Percentiles rank a stretch among this genome's conserved stretches.
Conservation (phyloP, 2,329 filamentous ascomycete species). For the Ophiognomonia clavigignenti-juglandacearum region DNA sequence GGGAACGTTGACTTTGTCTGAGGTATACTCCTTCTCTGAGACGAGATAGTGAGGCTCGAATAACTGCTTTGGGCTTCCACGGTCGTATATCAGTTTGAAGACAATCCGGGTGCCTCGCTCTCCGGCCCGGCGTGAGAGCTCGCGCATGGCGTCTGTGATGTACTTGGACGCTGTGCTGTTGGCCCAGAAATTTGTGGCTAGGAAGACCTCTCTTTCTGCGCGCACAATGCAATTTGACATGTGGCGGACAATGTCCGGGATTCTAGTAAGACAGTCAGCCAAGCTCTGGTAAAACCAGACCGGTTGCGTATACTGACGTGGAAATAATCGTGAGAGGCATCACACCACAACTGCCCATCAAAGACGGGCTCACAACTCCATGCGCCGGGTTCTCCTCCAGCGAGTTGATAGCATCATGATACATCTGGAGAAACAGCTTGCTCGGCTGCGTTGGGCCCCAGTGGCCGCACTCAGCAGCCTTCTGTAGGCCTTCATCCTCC, state of each 20-base stretch:
- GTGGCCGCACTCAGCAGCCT: slow-evolving; percentile 56
- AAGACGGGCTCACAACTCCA: slow-evolving; percentile 47
- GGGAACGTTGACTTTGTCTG: slow-evolving; percentile 56
- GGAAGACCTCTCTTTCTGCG: slow-evolving; percentile 66
- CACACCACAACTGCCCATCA: slow-evolving; percentile 53
- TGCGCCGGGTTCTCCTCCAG: slow-evolving; percentile 45
- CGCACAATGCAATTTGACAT: slow-evolving; percentile 72
- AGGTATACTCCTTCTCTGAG: slow-evolving; percentile 51
- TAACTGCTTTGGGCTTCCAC: slow-evolving; percentile 60
- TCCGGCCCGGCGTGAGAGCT: slow-evolving; percentile 63
- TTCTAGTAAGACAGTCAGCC: slow-evolving; percentile 23
- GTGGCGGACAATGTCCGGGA: slow-evolving; percentile 68
- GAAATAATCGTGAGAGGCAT: slow-evolving; percentile 67
- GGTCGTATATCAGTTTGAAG: slow-evolving; percentile 73
- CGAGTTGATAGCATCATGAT: slow-evolving; percentile 57
- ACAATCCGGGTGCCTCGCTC: slow-evolving; percentile 52
- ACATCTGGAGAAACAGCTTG: slow-evolving; percentile 65
- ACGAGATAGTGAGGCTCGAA: slow-evolving; percentile 62
- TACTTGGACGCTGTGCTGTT: slow-evolving; percentile 62
- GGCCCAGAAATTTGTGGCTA: slow-evolving; percentile 75
- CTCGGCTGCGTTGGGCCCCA: slow-evolving; percentile 63
- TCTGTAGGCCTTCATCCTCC: slow-evolving; percentile 41
- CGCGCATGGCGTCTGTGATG: slow-evolving; percentile 62
- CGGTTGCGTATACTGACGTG: slow-evolving; percentile 32
- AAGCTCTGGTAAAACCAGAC: too few relatives aligned